Evolutionary conservation across 2,329 filamentous ascomycete genomes (phyloP).

Genomic region (Beauveria sp.): DNA sequence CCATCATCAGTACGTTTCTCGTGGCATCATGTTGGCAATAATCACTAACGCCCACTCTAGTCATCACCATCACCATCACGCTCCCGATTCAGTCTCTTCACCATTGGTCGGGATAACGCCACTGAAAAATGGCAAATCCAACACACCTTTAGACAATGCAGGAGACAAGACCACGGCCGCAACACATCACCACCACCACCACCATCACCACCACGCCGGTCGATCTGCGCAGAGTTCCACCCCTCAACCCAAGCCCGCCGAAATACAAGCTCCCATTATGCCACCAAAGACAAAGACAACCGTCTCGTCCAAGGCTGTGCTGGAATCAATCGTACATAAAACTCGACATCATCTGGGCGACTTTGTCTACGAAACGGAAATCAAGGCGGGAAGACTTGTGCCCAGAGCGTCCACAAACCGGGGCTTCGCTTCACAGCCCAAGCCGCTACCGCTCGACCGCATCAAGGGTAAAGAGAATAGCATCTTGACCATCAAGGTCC

Average conservation of each 20-base stretch:
- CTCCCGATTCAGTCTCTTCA: slow-evolving; percentile 36
- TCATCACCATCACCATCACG: slow-evolving; percentile 52
- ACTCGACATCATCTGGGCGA: slow-evolving; percentile 78
- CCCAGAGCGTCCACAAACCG: slow-evolving; percentile 31
- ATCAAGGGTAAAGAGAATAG: slow-evolving; percentile 76
- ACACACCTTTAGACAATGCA: slow-evolving; percentile 37
- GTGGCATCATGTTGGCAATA: not conserved
- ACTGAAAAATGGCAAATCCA: slow-evolving; percentile 43
- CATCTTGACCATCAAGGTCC: slow-evolving; percentile 81
- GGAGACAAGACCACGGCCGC: slow-evolving; percentile 31
- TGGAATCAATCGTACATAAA: slow-evolving; percentile 62
- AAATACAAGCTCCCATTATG: slow-evolving; percentile 22
- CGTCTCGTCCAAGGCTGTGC: slow-evolving; percentile 60
- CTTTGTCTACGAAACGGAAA: slow-evolving; percentile 66
- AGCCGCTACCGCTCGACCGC: slow-evolving; percentile 66
- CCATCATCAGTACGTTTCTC: slow-evolving; percentile 54
- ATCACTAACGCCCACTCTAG: slow-evolving; percentile 20
- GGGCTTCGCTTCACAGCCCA: slow-evolving; percentile 50
- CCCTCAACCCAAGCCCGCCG: slow-evolving; percentile 14
- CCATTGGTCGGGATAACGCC: slow-evolving; percentile 34
- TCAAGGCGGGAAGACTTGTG: slow-evolving; percentile 46
- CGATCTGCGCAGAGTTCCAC: slow-evolving; percentile 19
- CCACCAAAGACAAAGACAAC: slow-evolving; percentile 57
- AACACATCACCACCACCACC: slow-evolving; percentile 42
- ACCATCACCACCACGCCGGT: slow-evolving; percentile 33